Percentiles rank a stretch among this genome's conserved stretches.
phyloP scores from a whole-genome alignment of 306 rosid genomes.

The Fagus crenata region DNA sequence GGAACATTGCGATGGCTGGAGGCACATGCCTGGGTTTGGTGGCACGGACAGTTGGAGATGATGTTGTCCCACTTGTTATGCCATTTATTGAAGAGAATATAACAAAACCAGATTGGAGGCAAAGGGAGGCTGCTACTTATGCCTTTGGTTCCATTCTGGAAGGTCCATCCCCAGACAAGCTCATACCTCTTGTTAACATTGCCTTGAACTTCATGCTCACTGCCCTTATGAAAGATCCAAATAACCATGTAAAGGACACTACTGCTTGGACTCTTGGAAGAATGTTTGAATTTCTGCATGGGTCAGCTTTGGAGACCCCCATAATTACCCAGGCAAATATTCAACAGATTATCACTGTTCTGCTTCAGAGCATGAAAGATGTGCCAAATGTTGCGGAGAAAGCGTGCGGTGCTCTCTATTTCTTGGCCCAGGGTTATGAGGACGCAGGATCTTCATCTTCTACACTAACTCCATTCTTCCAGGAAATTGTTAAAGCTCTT shows the following conservation, averaged over 20 bases:
- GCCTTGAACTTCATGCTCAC: slow-evolving; percentile 79
- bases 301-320: slow-evolving; percentile 75
- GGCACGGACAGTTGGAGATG: slow-evolving; percentile 93
- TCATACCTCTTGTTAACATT: slow-evolving; percentile 72
- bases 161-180: slow-evolving; percentile 91
- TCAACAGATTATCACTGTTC: slow-evolving; percentile 76
- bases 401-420: slow-evolving; percentile 91
- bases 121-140: slow-evolving; percentile 91
- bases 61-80: slow-evolving; percentile 85
- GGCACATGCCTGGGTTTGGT: slow-evolving; percentile 94
- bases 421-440: slow-evolving; percentile 91
- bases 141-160: slow-evolving; percentile 95
- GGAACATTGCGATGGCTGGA: slow-evolving; percentile 99
- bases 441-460: slow-evolving; percentile 68
- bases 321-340: slow-evolving; percentile 72
- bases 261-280: slow-evolving; percentile 98
- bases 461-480: slow-evolving; percentile 74
- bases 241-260: slow-evolving; percentile 90
- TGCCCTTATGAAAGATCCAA: slow-evolving; percentile 75
- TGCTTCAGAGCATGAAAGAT: slow-evolving; percentile 88
- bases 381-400: slow-evolving; percentile 97
- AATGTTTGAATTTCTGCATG: slow-evolving; percentile 92
- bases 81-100: slow-evolving; percentile 91
- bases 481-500: slow-evolving; percentile 74
- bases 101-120: slow-evolving; percentile 89